These are phyloP conservation scores for Gossypium mustelinum DNA, from an alignment of 345 rosid genomes.

Conservation along the genomic window DNA sequence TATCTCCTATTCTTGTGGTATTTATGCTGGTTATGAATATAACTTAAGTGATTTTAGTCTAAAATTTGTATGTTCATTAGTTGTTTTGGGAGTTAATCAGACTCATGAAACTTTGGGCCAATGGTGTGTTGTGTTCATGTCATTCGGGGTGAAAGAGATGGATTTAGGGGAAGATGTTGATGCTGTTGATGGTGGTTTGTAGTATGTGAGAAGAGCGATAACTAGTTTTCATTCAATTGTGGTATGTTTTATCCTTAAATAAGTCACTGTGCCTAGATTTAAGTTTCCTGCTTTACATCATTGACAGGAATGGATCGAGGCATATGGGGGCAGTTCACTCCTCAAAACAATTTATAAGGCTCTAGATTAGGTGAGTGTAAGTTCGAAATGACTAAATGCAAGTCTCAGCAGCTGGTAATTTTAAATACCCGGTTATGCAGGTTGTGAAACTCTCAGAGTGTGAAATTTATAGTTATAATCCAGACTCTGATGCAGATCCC, in stretches of 20 bases:
- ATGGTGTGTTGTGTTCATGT: not conserved
- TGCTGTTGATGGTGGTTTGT: not conserved
- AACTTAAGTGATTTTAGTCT: not conserved
- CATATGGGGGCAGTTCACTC: slow-evolving; percentile 61
- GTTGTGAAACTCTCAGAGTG: slow-evolving; percentile 84
- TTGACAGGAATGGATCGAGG: slow-evolving; percentile 41
- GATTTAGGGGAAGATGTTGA: not conserved
- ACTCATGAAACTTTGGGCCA: not conserved
- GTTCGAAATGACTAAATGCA: slow-evolving; percentile 3
- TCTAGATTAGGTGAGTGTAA: slow-evolving; percentile 73
- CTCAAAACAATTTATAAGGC: slow-evolving; percentile 74
- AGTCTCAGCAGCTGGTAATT: slow-evolving; percentile 5
- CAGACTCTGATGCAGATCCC: slow-evolving; percentile 79
- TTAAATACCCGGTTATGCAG: slow-evolving; percentile 40
- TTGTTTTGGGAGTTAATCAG: not conserved
- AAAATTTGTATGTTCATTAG: not conserved
- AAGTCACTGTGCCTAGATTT: not conserved
- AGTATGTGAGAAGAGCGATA: not conserved
- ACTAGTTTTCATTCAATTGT: not conserved
- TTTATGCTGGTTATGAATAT: not conserved
- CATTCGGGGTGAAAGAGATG: not conserved
- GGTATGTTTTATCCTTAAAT: not conserved
- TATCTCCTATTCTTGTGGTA: not conserved
- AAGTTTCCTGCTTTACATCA: slow-evolving; percentile 2
- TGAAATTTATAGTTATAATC: slow-evolving; percentile 76